Evolutionary conservation across 345 rosid genomes (phyloP), one percentile per base, ranked within the genome.

Genomic region (Dipteronia sinensis): DNA sequence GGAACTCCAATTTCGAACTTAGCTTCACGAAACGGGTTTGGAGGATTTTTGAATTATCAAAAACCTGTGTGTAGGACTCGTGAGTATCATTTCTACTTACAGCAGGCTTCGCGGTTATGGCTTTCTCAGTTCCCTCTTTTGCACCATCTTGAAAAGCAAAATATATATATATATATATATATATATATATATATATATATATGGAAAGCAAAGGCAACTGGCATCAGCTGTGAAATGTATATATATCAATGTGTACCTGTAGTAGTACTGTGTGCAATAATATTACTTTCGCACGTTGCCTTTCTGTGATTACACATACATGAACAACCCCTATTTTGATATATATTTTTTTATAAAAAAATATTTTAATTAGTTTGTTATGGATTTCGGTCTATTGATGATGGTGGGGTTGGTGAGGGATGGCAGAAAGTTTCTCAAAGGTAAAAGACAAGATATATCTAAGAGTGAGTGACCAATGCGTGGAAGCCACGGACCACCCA

Each of bases 241-340:
- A 46, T 40, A 8, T 31, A 31, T 31, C 34, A 7, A 1, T 69
- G 3, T 47, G 72, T 49, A 49, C 73, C 38, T 8, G 61, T 9
- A 66, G 31, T 12, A 29, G 40, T 56, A 61, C 42, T 55, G 68
- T 68, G 40, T 44, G 17, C 66, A 53, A 56, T 6, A 15, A 51
- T n/a, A n/a, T n/a, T n/a, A n/a, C 75, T 67, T 80, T 85, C 51
- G 34, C 83, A 72, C 27, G 78, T 67, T 74, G 76, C 64, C 61
- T 64, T 78, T 81, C 66, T 67, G 67, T 77, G 78, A 68, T 71
- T 63, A 75, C 81, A 69, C 76, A 55, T 77, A 80, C 71, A 56
- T 67, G 81, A 79, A 65, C 75, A 27, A 46, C 22, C 38, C 22
- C 38, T 56, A 38, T 31, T n/a, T 29, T 61, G 15, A 20, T 25